Evolutionary conservation across 352 stramenopile genomes (phyloP), one percentile per base, ranked within the genome.

Genomic region (Blastocystis sp.): DNA sequence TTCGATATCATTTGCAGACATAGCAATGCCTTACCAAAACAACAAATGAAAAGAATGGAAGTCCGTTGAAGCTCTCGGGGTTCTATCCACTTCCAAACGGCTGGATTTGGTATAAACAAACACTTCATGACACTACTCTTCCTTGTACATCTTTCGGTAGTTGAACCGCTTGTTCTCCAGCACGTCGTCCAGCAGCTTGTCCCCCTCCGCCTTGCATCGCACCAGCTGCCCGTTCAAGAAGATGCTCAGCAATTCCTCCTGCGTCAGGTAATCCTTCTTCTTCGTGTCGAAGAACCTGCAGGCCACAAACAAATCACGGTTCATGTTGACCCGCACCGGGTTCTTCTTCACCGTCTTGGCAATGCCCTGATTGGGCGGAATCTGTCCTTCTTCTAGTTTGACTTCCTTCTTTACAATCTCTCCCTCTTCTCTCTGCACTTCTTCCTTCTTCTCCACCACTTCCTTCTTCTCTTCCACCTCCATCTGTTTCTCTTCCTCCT

Each of bases 281-380:
- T 84, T 84, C 53, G n/a, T 52, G 48, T 84, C 74, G 28, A 84
- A 84, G 41, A 69, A 84, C 56, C 60, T 53, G 61, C 74, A 84
- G 2, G 74, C 74, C 9, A 84, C 56, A 41, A 67, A 84, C 74
- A 84, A 38, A 10, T 84, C 74, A 2, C 74, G 74, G 28, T 69
- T 69, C 38, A 84, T 43, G n/a, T 84, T 84, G 14, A 67, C 56
- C 19, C 10, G 17, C 21, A 43, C 52, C 11, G 48, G 53, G 1
- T 7, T 59, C 21, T 66, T 84, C 38, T 67, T 67, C 56, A 28
- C 21, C 9, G 34, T 14, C 38, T 56, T 56, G 5, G 0, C 48
- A 17, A 17, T 56, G 48, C 5, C 5, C 69, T 84, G 48, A 7
- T 7, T 17, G 14, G 48, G 48, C 14, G 56, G 38, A 23, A 62